Evolutionary conservation across 805 yeast genomes (phyloP), one percentile per base, ranked within the genome.

Genomic region (Cyberlindnera saturnus): DNA sequence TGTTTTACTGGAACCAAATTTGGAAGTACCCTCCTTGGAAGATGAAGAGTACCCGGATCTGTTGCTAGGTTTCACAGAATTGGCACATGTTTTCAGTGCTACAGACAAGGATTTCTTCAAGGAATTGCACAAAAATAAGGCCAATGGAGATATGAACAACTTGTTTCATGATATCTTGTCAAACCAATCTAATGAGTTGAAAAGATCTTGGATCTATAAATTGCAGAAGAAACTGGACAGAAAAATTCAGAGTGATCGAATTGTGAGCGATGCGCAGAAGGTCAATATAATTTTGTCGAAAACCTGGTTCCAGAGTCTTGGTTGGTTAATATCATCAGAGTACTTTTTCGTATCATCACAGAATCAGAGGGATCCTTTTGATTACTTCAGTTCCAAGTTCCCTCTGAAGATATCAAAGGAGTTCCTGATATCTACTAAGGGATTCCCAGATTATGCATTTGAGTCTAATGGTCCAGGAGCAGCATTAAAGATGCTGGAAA

Each of bases 381-480:
- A 50, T 15, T 55, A 48, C 29, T 50, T 55, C 44, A 45, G 48
- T 34, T 36, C 45, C 14, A 40, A 48, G 18, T 55, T 45, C 44
- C 59, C 57, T 9, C 36, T 55, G 35, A 49, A 49, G 34, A 53
- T 55, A 30, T 51, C 56, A 13, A 45, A 38, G 13, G 56, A 52
- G 8, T 53, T 55, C 38, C 32, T 55, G 16, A 29, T 18, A 5
- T 32, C 45, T 11, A 50, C 55, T 10, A 32, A 36, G 15, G 51
- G 51, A 6, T 38, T 51, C 3, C 51, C 58, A 14, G 55, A 49
- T 20, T 55, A 48, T 36, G 59, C 58, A 3, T 53, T 52, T 35
- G 53, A 50, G 41, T 47, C 52, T 3, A 55, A 55, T 38, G 59
- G 59, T 1, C 59, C 57, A 7, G 58, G 56, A 38, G 57, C 51